Evolutionary conservation across 805 yeast genomes (phyloP).

Genomic region (Monosporozyma servazzii): DNA sequence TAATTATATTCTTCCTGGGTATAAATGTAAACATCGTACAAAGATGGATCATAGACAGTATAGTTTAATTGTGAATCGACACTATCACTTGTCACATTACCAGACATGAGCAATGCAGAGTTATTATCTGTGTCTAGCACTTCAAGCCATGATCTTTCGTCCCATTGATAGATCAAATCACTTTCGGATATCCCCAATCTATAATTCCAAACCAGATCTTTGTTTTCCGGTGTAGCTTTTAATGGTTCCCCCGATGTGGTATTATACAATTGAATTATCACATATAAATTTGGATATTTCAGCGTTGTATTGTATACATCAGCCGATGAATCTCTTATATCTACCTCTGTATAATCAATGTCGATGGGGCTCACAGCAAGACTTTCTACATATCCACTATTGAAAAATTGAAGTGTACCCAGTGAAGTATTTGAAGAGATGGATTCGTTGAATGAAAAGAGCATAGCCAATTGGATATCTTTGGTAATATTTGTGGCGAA

Average conservation of each 20-base stretch:
- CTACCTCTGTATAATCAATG: neutral
- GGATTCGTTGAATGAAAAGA: conserved; percentile 23
- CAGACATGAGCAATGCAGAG: conserved; percentile 58
- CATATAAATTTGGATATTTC: conserved; percentile 19
- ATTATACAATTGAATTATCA: conserved; percentile 20
- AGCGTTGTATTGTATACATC: conserved; percentile 9
- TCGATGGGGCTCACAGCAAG: conserved; percentile 20
- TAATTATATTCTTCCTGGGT: conserved; percentile 32
- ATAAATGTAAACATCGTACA: conserved; percentile 39
- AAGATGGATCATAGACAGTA: conserved; percentile 19
- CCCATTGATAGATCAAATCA: conserved; percentile 64
- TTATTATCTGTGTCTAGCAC: conserved; percentile 63
- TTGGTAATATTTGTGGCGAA: neutral
- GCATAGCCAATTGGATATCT: conserved; percentile 16
- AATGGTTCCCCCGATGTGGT: conserved; percentile 13
- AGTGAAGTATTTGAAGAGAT: conserved; percentile 10
- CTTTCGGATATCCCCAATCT: conserved; percentile 57
- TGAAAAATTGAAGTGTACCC: conserved; percentile 12
- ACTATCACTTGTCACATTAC: conserved; percentile 33
- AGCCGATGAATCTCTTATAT: neutral
- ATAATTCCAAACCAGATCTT: conserved; percentile 43
- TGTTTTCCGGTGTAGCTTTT: neutral
- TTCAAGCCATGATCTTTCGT: conserved; percentile 42
- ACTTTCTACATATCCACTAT: conserved; percentile 25
- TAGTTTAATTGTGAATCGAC: conserved; percentile 8